phyloP scores from a whole-genome alignment of 805 yeast genomes.

The Saturnispora dispora region DNA sequence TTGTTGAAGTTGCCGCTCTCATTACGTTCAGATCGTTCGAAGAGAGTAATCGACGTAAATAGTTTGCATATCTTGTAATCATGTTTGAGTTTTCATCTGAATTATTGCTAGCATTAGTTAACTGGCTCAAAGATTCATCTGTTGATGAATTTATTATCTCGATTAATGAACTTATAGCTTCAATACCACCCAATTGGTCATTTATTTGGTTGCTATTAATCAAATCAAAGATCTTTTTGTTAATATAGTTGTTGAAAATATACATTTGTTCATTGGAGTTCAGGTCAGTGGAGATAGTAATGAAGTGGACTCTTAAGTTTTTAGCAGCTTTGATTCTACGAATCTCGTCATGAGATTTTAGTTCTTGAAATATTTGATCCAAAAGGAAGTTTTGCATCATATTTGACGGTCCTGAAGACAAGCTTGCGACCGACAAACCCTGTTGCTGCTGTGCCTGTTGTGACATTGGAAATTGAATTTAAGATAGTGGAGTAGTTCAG shows the following conservation, averaged over 20 bases:
- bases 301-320: conserved; percentile 61
- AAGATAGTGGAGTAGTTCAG: background rate
- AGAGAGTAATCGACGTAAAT: conserved; percentile 68
- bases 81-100: conserved; percentile 75
- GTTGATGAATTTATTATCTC: conserved; percentile 68
- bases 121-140: conserved; percentile 24
- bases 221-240: conserved; percentile 78
- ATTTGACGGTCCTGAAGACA: conserved; percentile 11
- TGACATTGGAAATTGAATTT: background rate
- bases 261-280: conserved; percentile 73
- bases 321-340: conserved; percentile 49
- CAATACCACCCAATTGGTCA: conserved; percentile 81
- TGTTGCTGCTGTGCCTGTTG: conserved; percentile 3
- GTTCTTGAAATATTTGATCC: conserved; percentile 43
- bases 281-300: conserved; percentile 63
- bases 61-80: conserved; percentile 86
- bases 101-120: conserved; percentile 25
- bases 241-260: conserved; percentile 74
- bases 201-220: conserved; percentile 63
- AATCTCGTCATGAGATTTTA: conserved; percentile 35
- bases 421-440: background rate
- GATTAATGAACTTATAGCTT: conserved; percentile 82
- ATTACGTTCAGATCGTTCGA: conserved; percentile 78
- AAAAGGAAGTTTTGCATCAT: conserved; percentile 30
- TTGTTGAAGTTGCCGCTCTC: conserved; percentile 75